Base-by-base conservation (phyloP, 306 rosid species). In the Pueraria montana region DNA sequence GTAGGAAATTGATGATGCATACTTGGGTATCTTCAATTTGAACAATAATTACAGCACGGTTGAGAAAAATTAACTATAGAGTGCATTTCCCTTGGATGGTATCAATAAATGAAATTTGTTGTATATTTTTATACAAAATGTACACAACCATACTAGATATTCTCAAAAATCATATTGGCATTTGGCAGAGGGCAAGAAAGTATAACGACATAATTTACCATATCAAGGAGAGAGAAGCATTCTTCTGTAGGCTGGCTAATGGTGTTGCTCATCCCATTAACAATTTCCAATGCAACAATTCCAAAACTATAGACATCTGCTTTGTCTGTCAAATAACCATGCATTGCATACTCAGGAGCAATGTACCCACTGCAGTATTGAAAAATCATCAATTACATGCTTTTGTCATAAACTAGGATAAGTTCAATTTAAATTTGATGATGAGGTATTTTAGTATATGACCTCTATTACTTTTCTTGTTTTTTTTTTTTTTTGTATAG, bases 251-350 rank as follows among this genome's bases (percentile, higher is more conserved):
- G 43, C 11, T 14, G 69, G 40, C 20, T 32, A 5, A 14, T 13
- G 21, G 40, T 30, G 40, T 30, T 63, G 69, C 43, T 63, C 69
- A 32, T 63, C 20, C 69, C 69, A 63, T 43, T 76, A 42, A 82
- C 77, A 27, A 82, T 67, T 82, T 82, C 86, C 77, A 82, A 82
- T 0, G 58, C 64, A 4, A 90, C 86, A 18, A 93, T 71, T 20
- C 93, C 96, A 27, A 89, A 93, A 73, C 95, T 93, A 46, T 91
- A 93, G 0, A 91, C 97, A 80, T 91, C 97, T 36, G 91, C 94
- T 72, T 93, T 93, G 30, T 89, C 42, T 0, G 69, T 27, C 56
- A 93, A 85, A 75, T 93, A 84, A 68, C 97, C 94, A 11, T 88
- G 87, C 95, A 89, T 87, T 1, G 92, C 90, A 48, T 90, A 92